Conservation (phyloP, 2,329 filamentous ascomycete species). For the Hypoxylon sp. region DNA sequence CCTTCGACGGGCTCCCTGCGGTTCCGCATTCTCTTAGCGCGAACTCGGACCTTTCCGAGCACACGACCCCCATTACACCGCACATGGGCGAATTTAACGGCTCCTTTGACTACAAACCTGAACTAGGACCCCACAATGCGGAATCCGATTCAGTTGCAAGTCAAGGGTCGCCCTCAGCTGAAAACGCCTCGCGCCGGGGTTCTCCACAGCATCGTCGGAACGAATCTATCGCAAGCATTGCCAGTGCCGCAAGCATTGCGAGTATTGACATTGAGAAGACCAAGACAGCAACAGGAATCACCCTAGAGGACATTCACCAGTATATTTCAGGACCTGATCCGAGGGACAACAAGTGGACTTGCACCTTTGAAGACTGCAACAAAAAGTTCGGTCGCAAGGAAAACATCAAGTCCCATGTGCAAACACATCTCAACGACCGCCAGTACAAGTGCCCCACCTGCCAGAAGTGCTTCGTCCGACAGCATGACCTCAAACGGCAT, state of each 20-base stretch:
- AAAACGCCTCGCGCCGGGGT: slow-evolving; percentile 50
- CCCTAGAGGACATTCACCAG: slow-evolving; percentile 83
- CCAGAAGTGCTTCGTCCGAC: slow-evolving; percentile 94
- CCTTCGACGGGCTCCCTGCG: slow-evolving; percentile 55
- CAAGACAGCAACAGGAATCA: slow-evolving; percentile 85
- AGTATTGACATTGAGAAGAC: slow-evolving; percentile 76
- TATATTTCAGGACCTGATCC: slow-evolving; percentile 81
- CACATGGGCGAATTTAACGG: slow-evolving; percentile 61
- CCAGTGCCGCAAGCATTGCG: slow-evolving; percentile 71
- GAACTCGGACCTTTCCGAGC: slow-evolving; percentile 66
- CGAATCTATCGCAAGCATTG: slow-evolving; percentile 71
- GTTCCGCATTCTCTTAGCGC: slow-evolving; percentile 57
- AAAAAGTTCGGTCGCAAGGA: slow-evolving; percentile 97
- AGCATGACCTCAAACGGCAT: slow-evolving; percentile 97
- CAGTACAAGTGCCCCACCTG: slow-evolving; percentile 96
- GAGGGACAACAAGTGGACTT: slow-evolving; percentile 83
- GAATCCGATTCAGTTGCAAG: slow-evolving; percentile 38
- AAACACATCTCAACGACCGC: slow-evolving; percentile 96
- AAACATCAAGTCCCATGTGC: slow-evolving; percentile 98
- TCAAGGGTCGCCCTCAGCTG: slow-evolving; percentile 46
- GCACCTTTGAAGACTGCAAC: slow-evolving; percentile 81
- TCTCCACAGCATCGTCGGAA: slow-evolving; percentile 68
- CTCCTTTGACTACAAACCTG: slow-evolving; percentile 62
- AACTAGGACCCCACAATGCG: slow-evolving; percentile 55
- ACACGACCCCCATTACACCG: slow-evolving; percentile 67